Conservation (phyloP, 2,329 filamentous ascomycete genomes). For the Fusarium cicatricum region DNA sequence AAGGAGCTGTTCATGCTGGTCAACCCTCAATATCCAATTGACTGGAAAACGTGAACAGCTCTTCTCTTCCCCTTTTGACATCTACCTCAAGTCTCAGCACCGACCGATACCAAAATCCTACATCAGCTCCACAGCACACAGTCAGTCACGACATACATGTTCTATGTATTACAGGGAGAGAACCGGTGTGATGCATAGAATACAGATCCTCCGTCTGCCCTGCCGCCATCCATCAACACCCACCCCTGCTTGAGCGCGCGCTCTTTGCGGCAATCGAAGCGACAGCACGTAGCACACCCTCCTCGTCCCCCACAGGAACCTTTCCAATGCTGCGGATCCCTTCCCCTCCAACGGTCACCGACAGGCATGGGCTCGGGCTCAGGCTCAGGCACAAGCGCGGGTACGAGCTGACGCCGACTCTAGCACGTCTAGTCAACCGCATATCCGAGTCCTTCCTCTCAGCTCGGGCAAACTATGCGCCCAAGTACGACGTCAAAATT, state of each 20-base stretch:
- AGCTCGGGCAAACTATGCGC: constrained; percentile 19
- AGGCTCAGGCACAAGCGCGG: constrained; percentile 8
- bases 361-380: constrained; percentile 17
- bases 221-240: constrained; percentile 5
- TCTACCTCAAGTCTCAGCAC: no score
- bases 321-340: constrained; percentile 30
- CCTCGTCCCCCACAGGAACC: constrained; percentile 25
- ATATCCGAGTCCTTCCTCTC: constrained; percentile 25
- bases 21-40: not conserved
- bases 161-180: not conserved
- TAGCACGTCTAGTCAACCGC: constrained; percentile 6
- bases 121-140: no score
- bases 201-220: constrained; percentile 2
- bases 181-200: not conserved
- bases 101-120: no score
- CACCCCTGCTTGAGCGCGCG: constrained; percentile 23
- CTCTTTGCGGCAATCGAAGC: constrained; percentile 28
- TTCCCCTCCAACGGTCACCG: constrained; percentile 29
- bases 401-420: constrained; percentile 9
- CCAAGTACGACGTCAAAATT: constrained; percentile 38
- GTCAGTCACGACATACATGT: not conserved
- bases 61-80: not conserved
- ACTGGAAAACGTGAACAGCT: not conserved
- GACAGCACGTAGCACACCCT: not conserved
- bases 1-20: not conserved